These are phyloP conservation scores for Clarireedia homoeocarpa DNA, from an alignment of 2,329 filamentous ascomycete species.

Conservation along the genomic window DNA sequence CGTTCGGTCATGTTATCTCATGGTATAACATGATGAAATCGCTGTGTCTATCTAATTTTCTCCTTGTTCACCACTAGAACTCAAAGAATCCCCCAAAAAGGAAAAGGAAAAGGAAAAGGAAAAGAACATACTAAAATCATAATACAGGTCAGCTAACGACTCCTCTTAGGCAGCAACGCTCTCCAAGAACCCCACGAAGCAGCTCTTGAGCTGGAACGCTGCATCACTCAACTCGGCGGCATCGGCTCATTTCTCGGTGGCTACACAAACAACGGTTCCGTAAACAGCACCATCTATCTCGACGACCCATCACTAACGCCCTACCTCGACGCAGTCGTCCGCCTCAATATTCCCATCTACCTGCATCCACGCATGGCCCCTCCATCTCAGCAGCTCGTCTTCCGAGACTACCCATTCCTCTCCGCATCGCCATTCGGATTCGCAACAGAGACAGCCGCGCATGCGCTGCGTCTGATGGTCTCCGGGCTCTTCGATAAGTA, in stretches of 20 bases:
- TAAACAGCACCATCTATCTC: slow-evolving; percentile 19
- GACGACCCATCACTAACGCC: slow-evolving; percentile 28
- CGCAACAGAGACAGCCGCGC: slow-evolving; percentile 34
- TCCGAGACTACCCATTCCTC: slow-evolving; percentile 26
- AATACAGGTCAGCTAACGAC: background rate
- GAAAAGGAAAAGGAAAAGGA: no score
- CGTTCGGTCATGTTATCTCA: no score
- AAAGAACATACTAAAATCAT: no score
- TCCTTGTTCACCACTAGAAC: no score
- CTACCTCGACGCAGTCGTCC: slow-evolving; percentile 30
- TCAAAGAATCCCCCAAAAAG: no score
- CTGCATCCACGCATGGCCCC: slow-evolving; percentile 28
- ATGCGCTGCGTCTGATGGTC: slow-evolving; percentile 18
- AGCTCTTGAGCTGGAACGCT: slow-evolving; percentile 17
- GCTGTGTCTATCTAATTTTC: no score
- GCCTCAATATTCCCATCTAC: slow-evolving; percentile 35
- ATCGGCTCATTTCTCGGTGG: slow-evolving; percentile 34
- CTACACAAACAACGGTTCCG: slow-evolving; percentile 32
- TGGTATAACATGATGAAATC: no score
- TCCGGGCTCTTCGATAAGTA: slow-evolving; percentile 18
- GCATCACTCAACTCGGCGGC: slow-evolving; percentile 32
- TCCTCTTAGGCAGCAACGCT: slow-evolving; percentile 6
- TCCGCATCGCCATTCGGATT: slow-evolving; percentile 40
- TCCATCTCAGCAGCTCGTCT: slow-evolving; percentile 26
- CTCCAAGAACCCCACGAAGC: slow-evolving; percentile 16